phyloP scores from a whole-genome alignment of 148 eudicot species.

The Beta vulgaris region DNA sequence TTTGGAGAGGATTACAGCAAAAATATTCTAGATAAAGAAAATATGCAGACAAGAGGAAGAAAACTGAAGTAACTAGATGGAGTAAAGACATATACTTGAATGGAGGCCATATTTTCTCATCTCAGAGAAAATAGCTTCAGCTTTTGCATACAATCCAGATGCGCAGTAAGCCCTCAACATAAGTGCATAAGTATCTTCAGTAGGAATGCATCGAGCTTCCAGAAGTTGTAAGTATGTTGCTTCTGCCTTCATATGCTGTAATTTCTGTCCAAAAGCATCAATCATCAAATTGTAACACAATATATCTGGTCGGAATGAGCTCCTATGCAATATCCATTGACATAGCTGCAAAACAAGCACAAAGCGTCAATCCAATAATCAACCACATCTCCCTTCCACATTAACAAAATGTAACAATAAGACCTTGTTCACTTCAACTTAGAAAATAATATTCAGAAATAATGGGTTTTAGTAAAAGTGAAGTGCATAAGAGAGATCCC shows the following conservation, averaged over 20 bases:
- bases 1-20: neutral
- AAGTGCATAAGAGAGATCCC: too few species aligned
- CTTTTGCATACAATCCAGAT: slow-evolving; percentile 58
- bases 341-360: slow-evolving; percentile 54
- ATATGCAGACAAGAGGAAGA: neutral
- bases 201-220: slow-evolving; percentile 71
- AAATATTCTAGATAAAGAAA: too few species aligned
- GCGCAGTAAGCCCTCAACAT: slow-evolving; percentile 70
- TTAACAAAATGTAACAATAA: too few species aligned
- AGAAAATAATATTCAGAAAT: too few species aligned
- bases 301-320: slow-evolving; percentile 68
- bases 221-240: slow-evolving; percentile 59
- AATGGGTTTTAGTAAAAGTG: too few species aligned
- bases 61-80: neutral
- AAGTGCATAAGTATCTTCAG: slow-evolving; percentile 84
- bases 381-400: too few species aligned
- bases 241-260: slow-evolving; percentile 55
- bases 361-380: neutral
- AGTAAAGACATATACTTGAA: slow-evolving; percentile 51
- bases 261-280: slow-evolving; percentile 77
- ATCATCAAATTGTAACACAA: slow-evolving; percentile 76
- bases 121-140: slow-evolving; percentile 73
- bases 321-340: slow-evolving; percentile 68
- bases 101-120: slow-evolving; percentile 52
- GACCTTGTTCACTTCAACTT: too few species aligned